A percentile compares a stretch with the other conserved stretches of the same genome.
These are phyloP conservation scores for Leishmania lainsoni DNA, from an alignment of 208 protist genomes.

Conservation along the genomic window DNA sequence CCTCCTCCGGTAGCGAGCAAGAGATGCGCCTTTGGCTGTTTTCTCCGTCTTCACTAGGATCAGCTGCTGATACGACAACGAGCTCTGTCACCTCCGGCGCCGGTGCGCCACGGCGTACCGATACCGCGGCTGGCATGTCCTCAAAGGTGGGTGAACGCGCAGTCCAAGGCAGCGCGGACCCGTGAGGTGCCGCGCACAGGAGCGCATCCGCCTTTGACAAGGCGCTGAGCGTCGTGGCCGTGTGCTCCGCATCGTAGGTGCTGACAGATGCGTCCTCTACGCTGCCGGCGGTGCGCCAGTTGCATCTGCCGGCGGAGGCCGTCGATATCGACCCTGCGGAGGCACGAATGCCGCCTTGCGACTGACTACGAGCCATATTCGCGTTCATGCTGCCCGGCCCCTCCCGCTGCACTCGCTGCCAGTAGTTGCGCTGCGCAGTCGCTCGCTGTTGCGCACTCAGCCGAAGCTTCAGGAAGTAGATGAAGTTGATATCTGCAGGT, in stretches of 20 bases:
- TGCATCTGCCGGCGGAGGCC: background rate
- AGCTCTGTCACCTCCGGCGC: constrained; percentile 2
- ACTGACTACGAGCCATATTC: background rate
- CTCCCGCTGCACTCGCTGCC: constrained; percentile 27
- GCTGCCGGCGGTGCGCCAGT: background rate
- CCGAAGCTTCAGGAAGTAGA: constrained; percentile 64
- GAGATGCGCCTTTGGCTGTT: constrained; percentile 1
- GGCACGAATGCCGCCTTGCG: background rate
- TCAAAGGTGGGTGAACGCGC: constrained; percentile 28
- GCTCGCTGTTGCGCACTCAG: constrained; percentile 62
- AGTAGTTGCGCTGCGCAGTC: constrained; percentile 75
- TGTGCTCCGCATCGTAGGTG: background rate
- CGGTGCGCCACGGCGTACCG: constrained; percentile 17
- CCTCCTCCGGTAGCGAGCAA: background rate
- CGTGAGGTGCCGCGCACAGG: background rate
- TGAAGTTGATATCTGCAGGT: constrained; percentile 65
- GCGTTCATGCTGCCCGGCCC: background rate
- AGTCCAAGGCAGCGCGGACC: background rate
- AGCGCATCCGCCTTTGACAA: background rate
- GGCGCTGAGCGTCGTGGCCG: background rate
- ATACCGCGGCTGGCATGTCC: constrained; percentile 46
- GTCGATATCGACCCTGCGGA: background rate
- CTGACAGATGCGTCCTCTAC: background rate
- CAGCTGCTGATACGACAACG: background rate
- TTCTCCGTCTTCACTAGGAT: background rate